Evolutionary conservation across 768 basidiomycete species (phyloP), one percentile per base, ranked within the genome.

Genomic region (Kwoniella mangroviensis): DNA sequence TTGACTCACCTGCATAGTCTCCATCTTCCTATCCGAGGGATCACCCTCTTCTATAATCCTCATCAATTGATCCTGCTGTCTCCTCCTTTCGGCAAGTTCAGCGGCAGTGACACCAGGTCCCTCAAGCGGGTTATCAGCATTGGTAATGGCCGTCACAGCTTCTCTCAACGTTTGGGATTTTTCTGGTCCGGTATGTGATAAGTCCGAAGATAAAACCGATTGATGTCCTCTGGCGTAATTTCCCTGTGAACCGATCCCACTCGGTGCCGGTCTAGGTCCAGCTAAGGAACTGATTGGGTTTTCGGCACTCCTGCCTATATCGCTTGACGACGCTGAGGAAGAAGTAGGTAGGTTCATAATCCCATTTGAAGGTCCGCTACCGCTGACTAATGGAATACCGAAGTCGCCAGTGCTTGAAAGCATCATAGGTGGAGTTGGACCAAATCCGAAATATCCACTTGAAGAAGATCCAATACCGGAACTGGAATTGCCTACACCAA

Each of bases 1-100:
- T 34, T 34, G 34, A 72, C 68, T 64, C 62, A 77, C 75, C 71
- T 75, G 76, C 72, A 75, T 73, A 15, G 73, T 67, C 53, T 77
- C 72, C 26, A 71, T 64, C 55, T 68, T 75, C 34, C 72, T 64
- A 61, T 68, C 67, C 4, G 59, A 53, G 43, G 58, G 66, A 58
- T 65, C 67, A 58, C 55, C 63, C 54, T 67, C 67, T n/a, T 60
- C 45, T 15, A 71, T 60, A n/a, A 51, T 69, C 42, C 66, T 69
- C 43, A 70, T 69, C 22, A 75, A 41, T 11, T 64, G 43, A 40
- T 68, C 49, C 41, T 72, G 68, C 51, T 59, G 64, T 40, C 63
- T 54, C 51, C 58, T 68, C 60, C 70, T 67, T 42, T 73, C 70
- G 5, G 70, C 70, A 42, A 75, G 52, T 51, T 72, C 71, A 19